Evolutionary conservation across 352 stramenopile genomes (phyloP).

Genomic region (Pythium myriotylum): DNA sequence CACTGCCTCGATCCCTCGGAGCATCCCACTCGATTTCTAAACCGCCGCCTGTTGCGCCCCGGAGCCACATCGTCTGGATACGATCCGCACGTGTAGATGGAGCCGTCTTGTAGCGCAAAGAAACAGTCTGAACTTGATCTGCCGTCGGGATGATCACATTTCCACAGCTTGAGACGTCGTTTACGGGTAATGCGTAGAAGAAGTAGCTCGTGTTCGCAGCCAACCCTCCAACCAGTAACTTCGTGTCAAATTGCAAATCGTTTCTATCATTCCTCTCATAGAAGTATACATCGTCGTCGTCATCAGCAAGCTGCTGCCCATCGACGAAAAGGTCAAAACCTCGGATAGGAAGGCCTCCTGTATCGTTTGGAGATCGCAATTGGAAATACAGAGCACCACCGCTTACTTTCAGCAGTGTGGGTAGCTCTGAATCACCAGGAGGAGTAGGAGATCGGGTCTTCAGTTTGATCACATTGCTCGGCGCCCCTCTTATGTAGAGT

Average conservation of each 20-base stretch:
- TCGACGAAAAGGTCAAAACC: conserved; percentile 27
- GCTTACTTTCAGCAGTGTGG: conserved; percentile 33
- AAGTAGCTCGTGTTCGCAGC: conserved; percentile 37
- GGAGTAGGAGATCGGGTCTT: conserved; percentile 34
- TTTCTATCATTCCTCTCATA: conserved; percentile 21
- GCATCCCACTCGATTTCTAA: conserved; percentile 46
- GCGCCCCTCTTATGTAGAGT: conserved; percentile 31
- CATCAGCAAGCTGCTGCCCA: conserved; percentile 9
- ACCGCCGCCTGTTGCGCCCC: conserved; percentile 49
- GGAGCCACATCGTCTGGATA: conserved; percentile 37
- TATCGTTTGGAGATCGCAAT: conserved; percentile 58
- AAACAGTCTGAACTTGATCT: not conserved
- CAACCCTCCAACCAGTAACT: conserved; percentile 50
- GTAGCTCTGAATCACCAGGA: conserved; percentile 32
- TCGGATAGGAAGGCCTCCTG: conserved; percentile 38
- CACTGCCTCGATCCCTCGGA: conserved; percentile 46
- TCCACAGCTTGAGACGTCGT: conserved; percentile 51
- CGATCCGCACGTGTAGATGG: conserved; percentile 24
- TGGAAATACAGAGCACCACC: conserved; percentile 47
- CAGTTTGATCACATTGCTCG: conserved; percentile 36
- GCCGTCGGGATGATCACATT: conserved; percentile 1
- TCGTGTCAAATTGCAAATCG: conserved; percentile 31
- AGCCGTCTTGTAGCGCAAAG: conserved; percentile 31
- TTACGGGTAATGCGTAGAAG: conserved; percentile 48
- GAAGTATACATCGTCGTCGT: conserved; percentile 18